Evolutionary conservation across 768 basidiomycete genomes (phyloP), one percentile per base, ranked within the genome.

Genomic region (Galerina marginata): DNA sequence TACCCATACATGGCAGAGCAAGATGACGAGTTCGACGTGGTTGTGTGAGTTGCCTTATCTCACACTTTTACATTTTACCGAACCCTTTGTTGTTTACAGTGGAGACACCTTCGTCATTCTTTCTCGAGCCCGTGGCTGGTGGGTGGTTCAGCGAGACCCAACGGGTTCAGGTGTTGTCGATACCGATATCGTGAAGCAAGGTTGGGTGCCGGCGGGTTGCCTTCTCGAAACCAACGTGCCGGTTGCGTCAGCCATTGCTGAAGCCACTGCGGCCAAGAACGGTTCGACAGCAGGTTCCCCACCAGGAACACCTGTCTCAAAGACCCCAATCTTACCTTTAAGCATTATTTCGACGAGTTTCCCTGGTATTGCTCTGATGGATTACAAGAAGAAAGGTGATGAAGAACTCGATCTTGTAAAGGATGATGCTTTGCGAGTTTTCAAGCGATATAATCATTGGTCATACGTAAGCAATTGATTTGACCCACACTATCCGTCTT

Each of bases 1-100:
- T 99, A 99, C 71, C 97, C 97, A 46, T 99, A 99, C 74, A 91
- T 96, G 86, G 95, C 96, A 6, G 97, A 99, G 74, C 91, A 97
- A 72, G 95, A 97, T 58, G 97, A 99, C 72, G 97, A 99, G 73
- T 99, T 98, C 72, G 95, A 99, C 71, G 97, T 99, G 2, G 87
- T 92, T 40, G 96, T 99, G 90, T 97, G 74, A 77, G 92, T 83
- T 40, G 50, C 20, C 14, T 48, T 36, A 65, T 45, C 26, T 55
- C 46, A 39, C 58, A 36, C 38, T 38, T 42, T 54, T 33, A 12
- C 40, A 39, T 20, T 61, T 14, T 51, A 36, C 48, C 70, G 39
- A 66, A 15, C 36, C 44, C 26, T 52, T 44, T 36, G 45, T 44
- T 14, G 56, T 11, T 36, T 26, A 54, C 2, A 96, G 94, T 14